phyloP scores from a whole-genome alignment of 2,329 filamentous ascomycete genomes.

The Arachnopeziza araneosa region DNA sequence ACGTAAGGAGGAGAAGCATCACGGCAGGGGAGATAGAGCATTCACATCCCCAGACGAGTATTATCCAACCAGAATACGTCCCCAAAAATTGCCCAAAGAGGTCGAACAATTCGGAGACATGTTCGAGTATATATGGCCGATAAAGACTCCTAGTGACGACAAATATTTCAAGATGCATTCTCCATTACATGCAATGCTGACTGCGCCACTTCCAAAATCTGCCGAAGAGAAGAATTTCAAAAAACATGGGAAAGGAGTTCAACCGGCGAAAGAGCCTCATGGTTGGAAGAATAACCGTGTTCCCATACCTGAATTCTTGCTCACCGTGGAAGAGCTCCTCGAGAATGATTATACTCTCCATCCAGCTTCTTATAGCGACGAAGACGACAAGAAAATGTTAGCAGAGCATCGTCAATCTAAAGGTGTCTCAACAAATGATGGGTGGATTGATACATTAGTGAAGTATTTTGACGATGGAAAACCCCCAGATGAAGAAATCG shows the following conservation, averaged over 20 bases:
- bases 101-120: constrained; percentile 69
- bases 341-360: constrained; percentile 84
- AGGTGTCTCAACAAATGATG: constrained; percentile 47
- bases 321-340: constrained; percentile 64
- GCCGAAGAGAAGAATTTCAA: constrained; percentile 55
- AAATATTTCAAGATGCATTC: constrained; percentile 78
- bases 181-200: constrained; percentile 78
- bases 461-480: constrained; percentile 59
- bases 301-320: constrained; percentile 74
- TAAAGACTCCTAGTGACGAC: constrained; percentile 81
- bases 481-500: constrained; percentile 63
- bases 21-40: constrained; percentile 6
- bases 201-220: constrained; percentile 62
- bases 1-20: constrained; percentile 6
- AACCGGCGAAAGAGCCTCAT: constrained; percentile 56
- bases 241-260: constrained; percentile 42
- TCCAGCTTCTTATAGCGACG: constrained; percentile 61
- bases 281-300: constrained; percentile 71
- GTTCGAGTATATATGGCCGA: constrained; percentile 84
- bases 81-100: constrained; percentile 45
- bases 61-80: constrained; percentile 49
- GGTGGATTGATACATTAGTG: constrained; percentile 80
- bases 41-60: constrained; percentile 52
- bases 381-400: constrained; percentile 48
- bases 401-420: constrained; percentile 46